A percentile compares a stretch with the other conserved stretches of the same genome.
Conservation (phyloP, 2,329 filamentous ascomycete genomes). For the Apiospora saccharicola region DNA sequence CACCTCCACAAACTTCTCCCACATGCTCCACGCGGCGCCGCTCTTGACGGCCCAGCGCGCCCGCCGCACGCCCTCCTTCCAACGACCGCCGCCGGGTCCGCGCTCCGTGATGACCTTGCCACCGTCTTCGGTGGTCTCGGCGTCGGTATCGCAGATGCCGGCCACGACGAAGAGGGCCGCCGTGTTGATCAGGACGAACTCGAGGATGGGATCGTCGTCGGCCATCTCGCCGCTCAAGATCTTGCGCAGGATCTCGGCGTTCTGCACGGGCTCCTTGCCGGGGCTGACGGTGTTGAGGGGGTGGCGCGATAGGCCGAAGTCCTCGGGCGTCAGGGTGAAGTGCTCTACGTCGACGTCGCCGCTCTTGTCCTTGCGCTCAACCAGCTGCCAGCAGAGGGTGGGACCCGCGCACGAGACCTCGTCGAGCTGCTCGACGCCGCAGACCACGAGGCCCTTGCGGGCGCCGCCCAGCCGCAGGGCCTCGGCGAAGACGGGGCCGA, state of each 20-base stretch:
- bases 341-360: conserved; percentile 68
- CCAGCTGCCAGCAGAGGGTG: conserved; percentile 88
- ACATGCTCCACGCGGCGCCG: conserved; percentile 84
- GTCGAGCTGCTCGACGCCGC: conserved; percentile 92
- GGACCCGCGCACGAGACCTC: conserved; percentile 91
- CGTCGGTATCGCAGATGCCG: conserved; percentile 85
- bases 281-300: conserved; percentile 80
- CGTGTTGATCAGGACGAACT: conserved; percentile 95
- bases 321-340: conserved; percentile 80
- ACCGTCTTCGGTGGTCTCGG: conserved; percentile 79
- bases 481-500: conserved; percentile 89
- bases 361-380: conserved; percentile 47
- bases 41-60: conserved; percentile 89
- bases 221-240: conserved; percentile 78
- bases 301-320: conserved; percentile 84
- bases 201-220: conserved; percentile 82
- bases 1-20: conserved; percentile 82
- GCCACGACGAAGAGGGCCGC: conserved; percentile 86
- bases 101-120: conserved; percentile 81
- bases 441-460: conserved; percentile 88
- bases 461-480: conserved; percentile 79
- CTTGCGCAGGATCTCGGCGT: conserved; percentile 81
- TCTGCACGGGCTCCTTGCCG: conserved; percentile 85
- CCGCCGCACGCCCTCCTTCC: conserved; percentile 92
- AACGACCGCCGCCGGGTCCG: conserved; percentile 85